A percentile compares a stretch with the other conserved stretches of the same genome.
phyloP scores from a whole-genome alignment of 208 protist species.

The Leishmania mexicana region DNA sequence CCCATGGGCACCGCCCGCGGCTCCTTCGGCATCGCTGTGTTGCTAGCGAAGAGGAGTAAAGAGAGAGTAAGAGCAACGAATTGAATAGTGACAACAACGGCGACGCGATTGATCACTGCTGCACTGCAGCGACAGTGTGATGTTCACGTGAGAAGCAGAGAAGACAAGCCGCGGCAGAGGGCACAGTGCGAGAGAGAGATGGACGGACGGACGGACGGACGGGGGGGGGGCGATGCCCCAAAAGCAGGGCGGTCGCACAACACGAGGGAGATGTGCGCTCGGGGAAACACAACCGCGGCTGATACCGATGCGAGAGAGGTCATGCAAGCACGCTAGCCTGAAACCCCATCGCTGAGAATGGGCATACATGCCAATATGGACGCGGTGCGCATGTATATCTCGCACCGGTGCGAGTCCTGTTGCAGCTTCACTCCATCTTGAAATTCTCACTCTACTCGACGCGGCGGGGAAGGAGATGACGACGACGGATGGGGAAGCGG shows the following conservation, averaged over 20 bases:
- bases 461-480: background rate
- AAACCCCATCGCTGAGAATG: background rate
- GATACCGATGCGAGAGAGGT: background rate
- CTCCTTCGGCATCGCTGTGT: constrained; percentile 69
- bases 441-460: background rate
- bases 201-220: background rate
- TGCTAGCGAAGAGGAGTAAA: background rate
- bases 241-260: background rate
- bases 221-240: background rate
- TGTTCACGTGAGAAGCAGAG: background rate
- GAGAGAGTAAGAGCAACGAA: background rate
- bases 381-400: background rate
- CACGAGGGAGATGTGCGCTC: background rate
- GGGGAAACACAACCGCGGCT: background rate
- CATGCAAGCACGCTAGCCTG: background rate
- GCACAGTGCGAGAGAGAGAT: background rate
- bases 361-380: background rate
- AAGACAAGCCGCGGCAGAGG: background rate
- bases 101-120: background rate
- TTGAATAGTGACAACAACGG: background rate
- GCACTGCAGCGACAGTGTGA: background rate
- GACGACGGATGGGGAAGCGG: background rate
- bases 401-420: no score
- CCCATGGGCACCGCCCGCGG: constrained; percentile 77
- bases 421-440: background rate